Evolutionary conservation across 768 basidiomycete species (phyloP).

Genomic region (Steccherinum ochraceum): DNA sequence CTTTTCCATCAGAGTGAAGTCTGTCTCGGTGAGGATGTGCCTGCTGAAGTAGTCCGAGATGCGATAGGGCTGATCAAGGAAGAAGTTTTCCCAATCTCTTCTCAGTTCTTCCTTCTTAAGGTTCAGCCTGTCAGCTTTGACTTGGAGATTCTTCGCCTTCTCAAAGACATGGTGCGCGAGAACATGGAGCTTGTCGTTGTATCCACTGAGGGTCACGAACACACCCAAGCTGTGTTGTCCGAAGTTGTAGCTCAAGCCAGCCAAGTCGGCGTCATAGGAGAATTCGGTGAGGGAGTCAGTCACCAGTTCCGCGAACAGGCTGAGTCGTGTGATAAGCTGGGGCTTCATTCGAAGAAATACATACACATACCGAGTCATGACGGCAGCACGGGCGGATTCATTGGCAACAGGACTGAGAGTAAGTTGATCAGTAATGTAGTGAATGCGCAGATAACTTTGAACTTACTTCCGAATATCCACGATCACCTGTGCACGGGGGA

Average conservation of each 20-base stretch:
- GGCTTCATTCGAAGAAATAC: constrained; percentile 1
- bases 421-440: constrained; percentile 1
- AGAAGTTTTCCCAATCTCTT: constrained; percentile 82
- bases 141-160: constrained; percentile 54
- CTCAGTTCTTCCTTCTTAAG: constrained; percentile 82
- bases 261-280: constrained; percentile 88
- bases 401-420: constrained; percentile 48
- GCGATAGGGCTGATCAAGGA: constrained; percentile 75
- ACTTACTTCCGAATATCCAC: constrained; percentile 71
- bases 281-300: constrained; percentile 87
- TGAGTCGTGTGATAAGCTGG: too few species aligned
- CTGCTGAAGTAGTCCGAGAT: constrained; percentile 72
- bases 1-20: constrained; percentile 76
- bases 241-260: constrained; percentile 76
- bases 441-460: too few species aligned
- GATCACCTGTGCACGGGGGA: constrained; percentile 78
- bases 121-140: constrained; percentile 66
- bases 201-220: constrained; percentile 66
- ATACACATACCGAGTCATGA: constrained; percentile 58
- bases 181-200: constrained; percentile 85
- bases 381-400: constrained; percentile 58
- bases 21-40: constrained; percentile 62
- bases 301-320: constrained; percentile 80
- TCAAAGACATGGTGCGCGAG: constrained; percentile 69
- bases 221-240: constrained; percentile 59